Evolutionary conservation across 495 filamentous ascomycete species (phyloP), one percentile per base, ranked within the genome.

Genomic region (Daldinia childiae): DNA sequence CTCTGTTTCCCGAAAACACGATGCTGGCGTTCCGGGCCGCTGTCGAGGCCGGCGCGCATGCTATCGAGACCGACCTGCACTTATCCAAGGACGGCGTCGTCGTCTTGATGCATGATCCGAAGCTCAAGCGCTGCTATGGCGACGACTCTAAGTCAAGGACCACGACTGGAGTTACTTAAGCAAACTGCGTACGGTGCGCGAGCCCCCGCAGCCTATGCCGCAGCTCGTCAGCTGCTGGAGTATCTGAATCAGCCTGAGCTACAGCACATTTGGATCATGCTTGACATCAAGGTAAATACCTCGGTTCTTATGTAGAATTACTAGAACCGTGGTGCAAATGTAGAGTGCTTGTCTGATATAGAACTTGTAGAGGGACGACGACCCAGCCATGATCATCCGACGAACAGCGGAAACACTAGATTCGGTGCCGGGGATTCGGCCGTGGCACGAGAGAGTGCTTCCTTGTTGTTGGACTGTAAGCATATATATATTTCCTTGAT

Each of bases 51-150:
- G 93, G 93, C 29, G 88, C 90, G 2, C 86, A 97, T 75, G 94
- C 92, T 0, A 81, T 98, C 17, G 95, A 98, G 80, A 93, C 93
- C 8, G 94, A 98, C 77, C 75, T 98, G 17, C 95, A 97, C 72
- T 75, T 97, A 24, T 89, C 92, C 1, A 88, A 86, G 61, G 95
- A 98, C 77, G 89, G 90, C 9, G 89, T 97, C 0, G 91, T 98
- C 0, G 91, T 98, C 15, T 79, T 97, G 4, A 74, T 58, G 29
- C 79, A 98, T 88, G 95, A 98, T 75, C 76, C 86, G 8, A 86
- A 83, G 5, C 82, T 97, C 1, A 89, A 92, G 73, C 87, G 95
- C 21, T 96, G 93, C 78, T 98, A 90, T 74, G 93, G 93, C 5
- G 76, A 85, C 34, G 82, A 88, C 30, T 82, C 89, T 6, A 90